A percentile compares a stretch with the other conserved stretches of the same genome.
Evolutionary conservation across 305 asterid genomes (phyloP).

Genomic region (Fraxinus angustifolia): DNA sequence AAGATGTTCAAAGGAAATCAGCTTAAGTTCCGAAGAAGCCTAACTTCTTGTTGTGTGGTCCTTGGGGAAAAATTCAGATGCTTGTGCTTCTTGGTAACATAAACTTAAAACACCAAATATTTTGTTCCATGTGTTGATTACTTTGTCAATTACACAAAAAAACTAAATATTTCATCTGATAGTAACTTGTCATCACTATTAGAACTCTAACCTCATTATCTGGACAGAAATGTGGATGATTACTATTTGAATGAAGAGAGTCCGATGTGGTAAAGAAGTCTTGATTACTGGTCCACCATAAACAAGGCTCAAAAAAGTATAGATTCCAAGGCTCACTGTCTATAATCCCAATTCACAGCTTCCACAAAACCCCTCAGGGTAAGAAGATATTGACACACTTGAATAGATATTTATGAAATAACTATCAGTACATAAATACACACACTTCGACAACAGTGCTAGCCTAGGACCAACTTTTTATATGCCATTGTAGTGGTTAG

Average conservation of each 20-base stretch:
- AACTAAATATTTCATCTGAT: neutral
- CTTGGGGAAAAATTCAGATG: neutral
- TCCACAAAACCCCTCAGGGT: neutral
- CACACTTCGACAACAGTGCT: neutral
- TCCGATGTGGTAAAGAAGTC: neutral
- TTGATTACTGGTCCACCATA: neutral
- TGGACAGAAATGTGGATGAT: neutral
- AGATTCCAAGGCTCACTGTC: neutral
- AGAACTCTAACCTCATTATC: neutral
- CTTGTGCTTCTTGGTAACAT: neutral
- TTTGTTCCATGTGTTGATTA: neutral
- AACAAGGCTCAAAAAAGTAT: neutral
- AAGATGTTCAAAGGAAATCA: neutral
- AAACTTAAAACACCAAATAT: neutral
- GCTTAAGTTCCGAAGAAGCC: neutral
- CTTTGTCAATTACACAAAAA: neutral
- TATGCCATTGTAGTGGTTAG: neutral
- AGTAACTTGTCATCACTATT: neutral
- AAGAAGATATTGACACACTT: neutral
- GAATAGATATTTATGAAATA: neutral
- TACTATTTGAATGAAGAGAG: neutral
- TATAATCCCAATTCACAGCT: neutral
- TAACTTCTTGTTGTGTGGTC: neutral
- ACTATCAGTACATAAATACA: neutral
- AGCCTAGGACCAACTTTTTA: neutral